A percentile compares a stretch with the other conserved stretches of the same genome.
phyloP scores from a whole-genome alignment of 768 basidiomycete species.

The Podaxis pistillaris region DNA sequence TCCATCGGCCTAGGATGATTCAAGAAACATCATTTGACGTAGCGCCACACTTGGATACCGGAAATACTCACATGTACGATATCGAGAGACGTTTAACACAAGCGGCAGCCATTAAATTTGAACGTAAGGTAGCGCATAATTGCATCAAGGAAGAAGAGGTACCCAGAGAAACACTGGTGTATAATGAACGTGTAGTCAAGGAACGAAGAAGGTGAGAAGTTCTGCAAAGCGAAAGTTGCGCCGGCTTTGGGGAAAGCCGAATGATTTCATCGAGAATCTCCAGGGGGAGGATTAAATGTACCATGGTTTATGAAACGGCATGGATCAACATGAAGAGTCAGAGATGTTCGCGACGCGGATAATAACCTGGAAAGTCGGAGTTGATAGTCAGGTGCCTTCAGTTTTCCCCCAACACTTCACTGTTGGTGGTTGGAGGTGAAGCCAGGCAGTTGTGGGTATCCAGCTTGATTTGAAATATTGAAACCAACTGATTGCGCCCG shows the following conservation, averaged over 20 bases:
- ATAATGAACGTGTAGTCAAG: constrained; percentile 31
- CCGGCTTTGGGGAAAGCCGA: constrained; percentile 24
- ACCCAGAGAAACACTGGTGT: constrained; percentile 30
- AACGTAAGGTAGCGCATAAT: constrained; percentile 33
- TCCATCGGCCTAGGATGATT: constrained; percentile 15
- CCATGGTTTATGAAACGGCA: constrained; percentile 6
- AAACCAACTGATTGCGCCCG: not conserved
- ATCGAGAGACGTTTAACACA: constrained; percentile 32
- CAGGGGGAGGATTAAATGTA: constrained; percentile 25
- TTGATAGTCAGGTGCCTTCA: not conserved
- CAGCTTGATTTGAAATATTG: not conserved
- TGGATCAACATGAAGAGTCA: constrained; percentile 1
- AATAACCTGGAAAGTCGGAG: not conserved
- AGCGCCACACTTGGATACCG: not conserved
- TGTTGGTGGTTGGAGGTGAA: not conserved
- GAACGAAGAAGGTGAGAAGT: constrained; percentile 33
- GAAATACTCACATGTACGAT: constrained; percentile 30
- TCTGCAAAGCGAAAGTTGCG: constrained; percentile 30
- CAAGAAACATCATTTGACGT: not conserved
- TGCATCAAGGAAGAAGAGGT: constrained; percentile 27
- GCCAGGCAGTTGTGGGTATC: not conserved
- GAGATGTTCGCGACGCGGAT: not conserved
- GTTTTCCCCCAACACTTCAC: not conserved
- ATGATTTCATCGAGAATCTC: constrained; percentile 36
- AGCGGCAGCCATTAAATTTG: constrained; percentile 25